Conservation (phyloP, 1,284 basidiomycete genomes). For the Golubevia sp. region DNA sequence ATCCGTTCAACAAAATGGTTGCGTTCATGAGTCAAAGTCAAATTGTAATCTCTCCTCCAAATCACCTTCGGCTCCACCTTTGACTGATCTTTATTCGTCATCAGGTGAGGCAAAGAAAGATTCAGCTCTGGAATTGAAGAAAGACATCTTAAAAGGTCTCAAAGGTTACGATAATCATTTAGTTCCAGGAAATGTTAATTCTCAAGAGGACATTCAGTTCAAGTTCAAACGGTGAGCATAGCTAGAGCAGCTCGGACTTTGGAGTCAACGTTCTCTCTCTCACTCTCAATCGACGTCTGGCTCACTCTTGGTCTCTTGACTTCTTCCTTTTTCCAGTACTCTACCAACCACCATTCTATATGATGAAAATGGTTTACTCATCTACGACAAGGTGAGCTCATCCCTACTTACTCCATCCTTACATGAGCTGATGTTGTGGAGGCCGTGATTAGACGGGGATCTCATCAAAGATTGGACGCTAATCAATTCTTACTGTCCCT, state of each 20-base stretch:
- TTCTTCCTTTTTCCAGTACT: slow-evolving; percentile 48
- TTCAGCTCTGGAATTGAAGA: slow-evolving; percentile 24
- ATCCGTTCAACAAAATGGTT: background rate
- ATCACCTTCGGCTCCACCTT: slow-evolving; percentile 4
- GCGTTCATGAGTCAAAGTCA: background rate
- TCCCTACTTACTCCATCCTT: background rate
- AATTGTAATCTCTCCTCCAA: background rate
- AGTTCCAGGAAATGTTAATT: slow-evolving; percentile 29
- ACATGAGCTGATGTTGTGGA: background rate
- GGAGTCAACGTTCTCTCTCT: slow-evolving; percentile 2
- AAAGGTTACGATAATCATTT: slow-evolving; percentile 21
- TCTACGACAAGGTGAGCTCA: slow-evolving; percentile 69
- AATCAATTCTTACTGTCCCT: background rate
- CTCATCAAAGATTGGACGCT: no score
- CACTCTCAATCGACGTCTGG: background rate
- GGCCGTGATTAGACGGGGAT: no score
- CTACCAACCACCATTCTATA: slow-evolving; percentile 86
- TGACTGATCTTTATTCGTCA: slow-evolving; percentile 43
- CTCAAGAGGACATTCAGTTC: slow-evolving; percentile 25
- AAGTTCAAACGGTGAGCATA: slow-evolving; percentile 8
- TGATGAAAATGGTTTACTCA: slow-evolving; percentile 77
- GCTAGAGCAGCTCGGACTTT: background rate
- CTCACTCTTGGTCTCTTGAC: background rate
- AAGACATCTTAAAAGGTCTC: slow-evolving; percentile 32
- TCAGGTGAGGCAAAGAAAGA: slow-evolving; percentile 24